These are phyloP conservation scores for Metschnikowia bowlesiae DNA, from an alignment of 805 yeast species.

Conservation along the genomic window DNA sequence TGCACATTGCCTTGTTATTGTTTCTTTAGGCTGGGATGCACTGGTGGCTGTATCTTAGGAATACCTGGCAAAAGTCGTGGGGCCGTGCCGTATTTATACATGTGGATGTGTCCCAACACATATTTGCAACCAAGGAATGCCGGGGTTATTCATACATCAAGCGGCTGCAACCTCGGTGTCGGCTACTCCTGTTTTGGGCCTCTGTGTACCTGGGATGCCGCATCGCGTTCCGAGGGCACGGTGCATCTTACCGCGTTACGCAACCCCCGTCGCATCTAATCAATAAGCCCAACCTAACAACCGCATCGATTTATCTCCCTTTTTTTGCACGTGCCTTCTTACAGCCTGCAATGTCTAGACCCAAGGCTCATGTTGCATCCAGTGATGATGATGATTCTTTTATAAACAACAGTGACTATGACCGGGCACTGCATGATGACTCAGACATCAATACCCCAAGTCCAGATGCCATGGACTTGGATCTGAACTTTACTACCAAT, in stretches of 20 bases:
- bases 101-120: too few species aligned
- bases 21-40: too few species aligned
- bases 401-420: constrained; percentile 38
- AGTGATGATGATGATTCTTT: constrained; percentile 28
- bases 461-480: neutral
- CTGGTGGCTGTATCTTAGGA: too few species aligned
- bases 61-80: too few species aligned
- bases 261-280: constrained; percentile 3
- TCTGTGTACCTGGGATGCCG: neutral
- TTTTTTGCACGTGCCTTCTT: neutral
- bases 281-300: neutral
- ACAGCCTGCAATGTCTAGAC: constrained; percentile 4
- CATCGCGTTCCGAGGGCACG: constrained; percentile 4
- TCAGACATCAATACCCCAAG: neutral
- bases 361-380: constrained; percentile 11
- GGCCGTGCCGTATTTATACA: too few species aligned
- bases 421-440: neutral
- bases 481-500: neutral
- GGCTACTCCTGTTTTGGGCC: neutral
- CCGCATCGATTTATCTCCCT: neutral
- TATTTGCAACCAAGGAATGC: neutral
- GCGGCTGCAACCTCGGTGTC: neutral
- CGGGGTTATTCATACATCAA: neutral
- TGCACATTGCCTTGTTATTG: too few species aligned
- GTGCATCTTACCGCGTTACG: constrained; percentile 3